Base-by-base conservation (phyloP, 371 early-diverging fungal species). In the Mortierella sp. region DNA sequence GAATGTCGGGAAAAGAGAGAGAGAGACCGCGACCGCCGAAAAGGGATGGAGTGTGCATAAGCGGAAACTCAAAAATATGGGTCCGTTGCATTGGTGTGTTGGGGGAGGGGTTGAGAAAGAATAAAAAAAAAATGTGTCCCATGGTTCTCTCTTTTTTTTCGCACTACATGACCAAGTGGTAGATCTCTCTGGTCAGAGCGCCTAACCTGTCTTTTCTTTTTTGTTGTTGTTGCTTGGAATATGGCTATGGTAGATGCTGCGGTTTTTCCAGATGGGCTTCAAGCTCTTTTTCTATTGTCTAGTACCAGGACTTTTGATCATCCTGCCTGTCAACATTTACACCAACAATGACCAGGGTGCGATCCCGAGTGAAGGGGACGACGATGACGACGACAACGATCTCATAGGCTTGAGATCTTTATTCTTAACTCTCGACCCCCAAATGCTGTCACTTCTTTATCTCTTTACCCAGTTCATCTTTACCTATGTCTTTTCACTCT, bases 401-500 rank as follows among this genome's bases (percentile, higher is more conserved):
- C 57, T 50, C 3, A 43, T 48, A 4, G 14, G 21, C 18, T 64
- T 51, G 55, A 23, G 57, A 57, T 25, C 29, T 29, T 55, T 55
- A 14, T 37, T 57, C 26, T 28, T 57, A 18, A 18, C n/a, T 57
- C 26, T 19, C 26, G 28, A 30, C 57, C 57, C n/a, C 16, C 19
- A 9, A 46, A 23, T 12, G 47, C 25, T 14, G 5, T 59, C 79
- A 19, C 44, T 72, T 26, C 44, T 72, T 4, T 84, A 83, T 51
- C 60, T 91, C 0, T 83, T 88, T 79, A 87, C 88, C 4, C 88
- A 87, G 52, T 79, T 88, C 30, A 81, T 87, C 52, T 89, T 91
- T 55, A 89, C 90, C 29, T 91, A 88, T 80, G 69, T 87, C 46
- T 89, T 91, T 70, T 86, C 89, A 19, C 77, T 89, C 51, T 84